A percentile compares a stretch with the other conserved stretches of the same genome.
These are phyloP conservation scores for Neospora caninum DNA, from an alignment of 169 alveolate species.

Conservation along the genomic window DNA sequence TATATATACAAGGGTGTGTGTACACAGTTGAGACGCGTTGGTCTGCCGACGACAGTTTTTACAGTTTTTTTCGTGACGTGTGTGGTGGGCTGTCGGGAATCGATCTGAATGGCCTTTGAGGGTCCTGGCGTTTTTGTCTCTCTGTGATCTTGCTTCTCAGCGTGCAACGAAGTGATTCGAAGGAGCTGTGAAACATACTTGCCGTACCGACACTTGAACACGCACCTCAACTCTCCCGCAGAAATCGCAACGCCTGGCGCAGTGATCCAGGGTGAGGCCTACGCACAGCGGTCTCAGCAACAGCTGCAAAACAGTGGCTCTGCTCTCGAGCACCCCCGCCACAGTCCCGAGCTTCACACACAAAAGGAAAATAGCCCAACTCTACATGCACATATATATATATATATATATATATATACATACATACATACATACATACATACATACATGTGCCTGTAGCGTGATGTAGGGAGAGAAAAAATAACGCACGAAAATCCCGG, in stretches of 20 bases:
- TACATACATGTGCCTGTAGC: background rate
- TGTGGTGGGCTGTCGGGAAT: background rate
- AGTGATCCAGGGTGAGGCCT: background rate
- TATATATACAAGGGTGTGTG: background rate
- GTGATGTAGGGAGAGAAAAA: background rate
- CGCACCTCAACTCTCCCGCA: background rate
- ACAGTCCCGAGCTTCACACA: too few species aligned
- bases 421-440: background rate
- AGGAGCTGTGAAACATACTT: background rate
- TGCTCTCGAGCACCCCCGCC: too few species aligned
- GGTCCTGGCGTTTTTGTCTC: background rate
- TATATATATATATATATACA: background rate
- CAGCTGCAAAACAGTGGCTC: too few species aligned
- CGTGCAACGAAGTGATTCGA: background rate
- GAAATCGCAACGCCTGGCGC: slow-evolving; percentile 1
- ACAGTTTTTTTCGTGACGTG: background rate
- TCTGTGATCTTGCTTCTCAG: background rate
- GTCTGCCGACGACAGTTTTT: background rate
- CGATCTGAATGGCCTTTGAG: background rate
- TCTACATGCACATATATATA: background rate
- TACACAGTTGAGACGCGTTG: background rate
- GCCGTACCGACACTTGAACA: background rate
- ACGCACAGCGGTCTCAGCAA: background rate
- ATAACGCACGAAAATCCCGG: too few species aligned
- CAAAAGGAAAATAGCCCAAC: background rate